Conservation (phyloP, 169 alveolate genomes). For the Perkinsus marinus region DNA sequence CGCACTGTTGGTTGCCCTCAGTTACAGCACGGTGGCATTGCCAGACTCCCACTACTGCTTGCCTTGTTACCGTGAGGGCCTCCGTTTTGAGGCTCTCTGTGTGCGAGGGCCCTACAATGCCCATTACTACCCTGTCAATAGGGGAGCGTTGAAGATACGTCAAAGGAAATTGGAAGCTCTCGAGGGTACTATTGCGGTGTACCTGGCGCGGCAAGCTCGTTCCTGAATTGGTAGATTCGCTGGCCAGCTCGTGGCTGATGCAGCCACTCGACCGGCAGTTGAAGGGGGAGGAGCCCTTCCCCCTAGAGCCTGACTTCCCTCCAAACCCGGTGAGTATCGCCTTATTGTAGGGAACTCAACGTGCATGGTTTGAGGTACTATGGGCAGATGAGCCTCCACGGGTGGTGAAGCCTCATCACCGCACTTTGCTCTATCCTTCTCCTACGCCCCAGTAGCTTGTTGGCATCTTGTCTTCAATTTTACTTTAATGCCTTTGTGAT, state of each 20-base stretch:
- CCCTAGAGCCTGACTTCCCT: neutral
- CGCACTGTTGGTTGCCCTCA: neutral
- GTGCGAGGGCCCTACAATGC: neutral
- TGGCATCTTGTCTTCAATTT: neutral
- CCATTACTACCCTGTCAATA: neutral
- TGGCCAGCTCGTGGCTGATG: neutral
- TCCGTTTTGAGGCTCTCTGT: neutral
- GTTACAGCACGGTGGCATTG: neutral
- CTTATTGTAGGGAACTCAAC: neutral
- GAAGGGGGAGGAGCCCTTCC: neutral
- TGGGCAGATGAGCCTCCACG: neutral
- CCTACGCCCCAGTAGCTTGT: neutral
- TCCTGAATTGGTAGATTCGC: neutral
- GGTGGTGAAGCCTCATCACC: neutral
- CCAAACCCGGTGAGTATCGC: neutral
- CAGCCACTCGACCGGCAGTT: neutral
- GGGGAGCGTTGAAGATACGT: neutral
- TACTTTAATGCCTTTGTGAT: neutral
- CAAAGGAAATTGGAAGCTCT: neutral
- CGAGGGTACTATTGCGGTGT: neutral
- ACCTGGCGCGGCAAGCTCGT: neutral
- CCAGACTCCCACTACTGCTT: neutral
- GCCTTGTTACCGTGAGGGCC: neutral
- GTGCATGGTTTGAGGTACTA: neutral
- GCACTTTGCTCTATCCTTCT: neutral